Evolutionary conservation across 2,329 filamentous ascomycete species (phyloP).

Genomic region (Fusarium lateritium): DNA sequence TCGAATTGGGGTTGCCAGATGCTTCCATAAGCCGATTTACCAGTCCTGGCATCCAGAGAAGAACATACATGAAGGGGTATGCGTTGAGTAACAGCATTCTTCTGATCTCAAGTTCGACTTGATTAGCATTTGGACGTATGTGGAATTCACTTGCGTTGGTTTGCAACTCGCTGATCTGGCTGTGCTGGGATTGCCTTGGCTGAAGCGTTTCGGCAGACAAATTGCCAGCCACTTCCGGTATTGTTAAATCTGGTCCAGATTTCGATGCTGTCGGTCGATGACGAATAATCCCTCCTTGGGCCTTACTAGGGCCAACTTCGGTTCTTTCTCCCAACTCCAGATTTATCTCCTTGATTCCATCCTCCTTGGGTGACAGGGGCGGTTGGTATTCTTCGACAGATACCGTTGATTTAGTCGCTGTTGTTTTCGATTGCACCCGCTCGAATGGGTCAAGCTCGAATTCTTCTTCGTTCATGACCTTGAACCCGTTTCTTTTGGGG

Average conservation of each 20-base stretch:
- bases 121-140: conserved; percentile 13
- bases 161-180: neutral
- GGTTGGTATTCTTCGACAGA: no score
- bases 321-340: neutral
- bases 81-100: conserved; percentile 40
- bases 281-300: neutral
- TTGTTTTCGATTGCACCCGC: no score
- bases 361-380: neutral
- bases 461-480: neutral
- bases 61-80: conserved; percentile 39
- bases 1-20: conserved; percentile 10
- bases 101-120: conserved; percentile 34
- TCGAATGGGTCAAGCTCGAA: neutral
- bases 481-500: neutral
- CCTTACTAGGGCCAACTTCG: neutral
- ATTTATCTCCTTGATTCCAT: neutral
- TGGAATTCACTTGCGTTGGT: conserved; percentile 32
- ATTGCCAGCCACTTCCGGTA: no score
- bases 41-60: conserved; percentile 36
- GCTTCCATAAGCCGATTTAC: conserved; percentile 38
- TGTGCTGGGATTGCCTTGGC: neutral
- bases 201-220: no score
- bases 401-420: no score
- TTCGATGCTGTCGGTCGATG: neutral
- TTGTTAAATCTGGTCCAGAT: neutral